phyloP scores from a whole-genome alignment of 2,329 filamentous ascomycete species.

The Thelonectria olida region DNA sequence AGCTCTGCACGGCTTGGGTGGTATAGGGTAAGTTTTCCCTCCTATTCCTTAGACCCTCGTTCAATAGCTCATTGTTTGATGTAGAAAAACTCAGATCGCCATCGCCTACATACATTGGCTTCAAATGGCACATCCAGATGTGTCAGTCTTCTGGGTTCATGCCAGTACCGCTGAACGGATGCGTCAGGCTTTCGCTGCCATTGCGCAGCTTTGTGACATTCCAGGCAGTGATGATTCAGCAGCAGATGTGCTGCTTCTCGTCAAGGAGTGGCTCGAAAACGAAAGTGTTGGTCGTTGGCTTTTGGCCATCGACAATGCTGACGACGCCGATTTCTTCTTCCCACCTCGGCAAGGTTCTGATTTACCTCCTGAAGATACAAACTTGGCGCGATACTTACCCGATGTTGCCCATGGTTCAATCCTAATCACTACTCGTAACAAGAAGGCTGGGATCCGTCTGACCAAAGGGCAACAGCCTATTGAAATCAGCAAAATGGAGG shows the following conservation, averaged over 20 bases:
- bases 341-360: rapidly evolving
- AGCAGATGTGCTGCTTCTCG: conserved; percentile 34
- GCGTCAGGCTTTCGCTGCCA: conserved; percentile 43
- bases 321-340: conserved; percentile 31
- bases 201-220: conserved; percentile 44
- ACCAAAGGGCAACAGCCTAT: conserved; percentile 28
- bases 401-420: conserved; percentile 42
- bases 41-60: no score
- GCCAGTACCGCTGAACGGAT: conserved; percentile 42
- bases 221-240: conserved; percentile 34
- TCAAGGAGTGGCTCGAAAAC: conserved; percentile 44
- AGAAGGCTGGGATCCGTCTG: conserved; percentile 36
- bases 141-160: conserved; percentile 48
- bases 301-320: conserved; percentile 34
- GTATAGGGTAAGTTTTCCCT: no score
- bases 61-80: no score
- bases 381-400: conserved; percentile 34
- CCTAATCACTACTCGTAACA: conserved; percentile 45
- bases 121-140: neutral
- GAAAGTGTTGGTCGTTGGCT: conserved; percentile 27
- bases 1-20: no score
- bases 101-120: conserved; percentile 29
- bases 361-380: neutral
- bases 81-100: conserved; percentile 26
- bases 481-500: conserved; percentile 39